These are phyloP conservation scores for Eucalyptus marginata DNA, from an alignment of 345 rosid species.

Conservation along the genomic window DNA sequence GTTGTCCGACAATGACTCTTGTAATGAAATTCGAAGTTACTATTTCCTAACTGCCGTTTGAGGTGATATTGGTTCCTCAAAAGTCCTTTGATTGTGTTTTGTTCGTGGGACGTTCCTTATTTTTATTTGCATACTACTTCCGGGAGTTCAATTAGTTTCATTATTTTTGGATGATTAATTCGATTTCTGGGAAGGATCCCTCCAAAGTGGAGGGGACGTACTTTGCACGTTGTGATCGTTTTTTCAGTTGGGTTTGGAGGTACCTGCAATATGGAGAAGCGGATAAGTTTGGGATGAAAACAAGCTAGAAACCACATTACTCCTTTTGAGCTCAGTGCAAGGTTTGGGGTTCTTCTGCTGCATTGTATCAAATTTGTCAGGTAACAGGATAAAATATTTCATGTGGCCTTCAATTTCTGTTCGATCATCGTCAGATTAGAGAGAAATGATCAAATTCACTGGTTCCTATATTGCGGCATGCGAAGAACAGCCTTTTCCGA, in stretches of 20 bases:
- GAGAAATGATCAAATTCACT: background rate
- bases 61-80: background rate
- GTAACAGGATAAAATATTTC: background rate
- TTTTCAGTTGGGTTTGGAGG: background rate
- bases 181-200: background rate
- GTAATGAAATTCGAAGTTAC: background rate
- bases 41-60: background rate
- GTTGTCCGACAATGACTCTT: background rate
- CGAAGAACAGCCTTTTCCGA: accelerated
- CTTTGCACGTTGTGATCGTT: background rate
- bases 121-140: background rate
- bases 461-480: background rate
- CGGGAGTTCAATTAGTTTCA: background rate
- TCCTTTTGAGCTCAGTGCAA: background rate
- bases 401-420: background rate
- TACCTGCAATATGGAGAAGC: background rate
- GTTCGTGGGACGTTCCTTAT: too few species aligned
- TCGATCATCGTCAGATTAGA: background rate
- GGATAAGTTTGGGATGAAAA: background rate
- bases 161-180: background rate
- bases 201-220: background rate
- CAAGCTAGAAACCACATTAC: background rate
- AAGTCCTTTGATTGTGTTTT: background rate
- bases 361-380: background rate
- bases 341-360: background rate